These are phyloP conservation scores for Asparagopsis taxiformis DNA, from an alignment of 31 red algal species.

Conservation along the genomic window DNA sequence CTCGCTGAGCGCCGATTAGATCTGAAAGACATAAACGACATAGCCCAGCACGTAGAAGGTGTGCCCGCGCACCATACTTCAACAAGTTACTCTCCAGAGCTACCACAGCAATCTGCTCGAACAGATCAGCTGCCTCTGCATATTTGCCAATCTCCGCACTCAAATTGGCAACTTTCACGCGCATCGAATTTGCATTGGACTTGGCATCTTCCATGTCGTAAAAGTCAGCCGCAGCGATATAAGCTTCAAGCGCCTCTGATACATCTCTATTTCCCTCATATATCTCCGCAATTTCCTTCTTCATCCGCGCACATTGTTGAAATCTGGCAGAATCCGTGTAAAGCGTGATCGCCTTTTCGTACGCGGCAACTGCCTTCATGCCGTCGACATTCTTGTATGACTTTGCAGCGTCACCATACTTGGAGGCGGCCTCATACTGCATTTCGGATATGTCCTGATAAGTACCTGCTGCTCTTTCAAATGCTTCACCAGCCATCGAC, in stretches of 20 bases:
- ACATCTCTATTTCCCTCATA: conserved; percentile 54
- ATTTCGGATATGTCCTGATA: conserved; percentile 57
- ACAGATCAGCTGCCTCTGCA: conserved; percentile 71
- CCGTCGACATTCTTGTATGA: conserved; percentile 72
- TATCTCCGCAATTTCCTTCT: conserved; percentile 93
- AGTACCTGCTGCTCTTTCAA: conserved; percentile 62
- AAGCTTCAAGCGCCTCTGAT: conserved; percentile 48
- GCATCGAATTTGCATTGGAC: conserved; percentile 84
- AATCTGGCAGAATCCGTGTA: conserved; percentile 79
- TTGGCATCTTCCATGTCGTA: conserved; percentile 94
- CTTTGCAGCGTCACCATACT: conserved; percentile 91
- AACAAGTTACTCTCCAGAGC: conserved; percentile 73
- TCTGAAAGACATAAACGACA: conserved; percentile 72
- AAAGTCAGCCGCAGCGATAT: conserved; percentile 82
- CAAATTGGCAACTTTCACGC: conserved; percentile 82
- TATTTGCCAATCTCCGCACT: conserved; percentile 67
- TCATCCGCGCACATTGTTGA: conserved; percentile 76
- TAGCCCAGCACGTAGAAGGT: conserved; percentile 81
- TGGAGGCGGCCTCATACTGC: conserved; percentile 78
- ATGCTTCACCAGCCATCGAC: conserved; percentile 69
- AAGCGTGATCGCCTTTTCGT: conserved; percentile 70
- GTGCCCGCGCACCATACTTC: conserved; percentile 83
- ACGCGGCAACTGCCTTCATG: conserved; percentile 51
- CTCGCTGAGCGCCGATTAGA: conserved; percentile 74
- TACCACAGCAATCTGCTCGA: conserved; percentile 76